Conservation (phyloP, 2,329 filamentous ascomycete genomes). For the Verticillium dahliae region DNA sequence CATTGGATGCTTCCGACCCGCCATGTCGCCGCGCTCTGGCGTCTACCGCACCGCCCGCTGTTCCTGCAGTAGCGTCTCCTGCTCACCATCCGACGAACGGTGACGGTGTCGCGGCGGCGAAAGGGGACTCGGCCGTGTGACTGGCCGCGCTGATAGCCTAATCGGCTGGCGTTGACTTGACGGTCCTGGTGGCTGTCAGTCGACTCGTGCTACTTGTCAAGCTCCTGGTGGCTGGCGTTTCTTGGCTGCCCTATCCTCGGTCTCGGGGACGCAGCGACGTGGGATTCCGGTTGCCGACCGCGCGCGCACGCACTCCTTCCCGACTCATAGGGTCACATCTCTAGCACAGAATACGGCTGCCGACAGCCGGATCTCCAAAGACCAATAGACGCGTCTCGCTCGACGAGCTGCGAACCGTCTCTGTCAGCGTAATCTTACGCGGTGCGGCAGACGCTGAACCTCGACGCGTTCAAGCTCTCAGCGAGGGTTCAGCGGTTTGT, state of each 20-base stretch:
- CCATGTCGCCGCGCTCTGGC: neutral
- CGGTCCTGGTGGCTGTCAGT: neutral
- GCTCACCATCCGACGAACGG: neutral
- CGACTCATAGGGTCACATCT: neutral
- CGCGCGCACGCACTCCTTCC: neutral
- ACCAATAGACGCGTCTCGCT: neutral
- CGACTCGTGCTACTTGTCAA: neutral
- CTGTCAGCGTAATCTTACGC: neutral
- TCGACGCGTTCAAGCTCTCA: neutral
- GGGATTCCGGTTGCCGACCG: neutral
- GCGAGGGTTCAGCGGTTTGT: neutral
- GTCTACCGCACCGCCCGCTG: neutral
- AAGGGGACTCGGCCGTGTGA: neutral
- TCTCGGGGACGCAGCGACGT: neutral
- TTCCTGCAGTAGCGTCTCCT: slow-evolving; percentile 10
- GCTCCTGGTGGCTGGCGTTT: neutral
- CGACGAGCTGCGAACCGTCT: too few relatives aligned
- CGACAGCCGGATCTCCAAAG: neutral
- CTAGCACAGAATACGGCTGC: neutral
- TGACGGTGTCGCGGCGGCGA: neutral
- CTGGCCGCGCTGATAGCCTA: neutral
- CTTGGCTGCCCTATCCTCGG: neutral
- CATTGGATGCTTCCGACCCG: neutral
- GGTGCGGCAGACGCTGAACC: neutral
- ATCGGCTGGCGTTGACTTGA: neutral